Percentiles rank a stretch among this genome's conserved stretches.
phyloP scores from a whole-genome alignment of 2,329 filamentous ascomycete species.

The Penicillium sp. region DNA sequence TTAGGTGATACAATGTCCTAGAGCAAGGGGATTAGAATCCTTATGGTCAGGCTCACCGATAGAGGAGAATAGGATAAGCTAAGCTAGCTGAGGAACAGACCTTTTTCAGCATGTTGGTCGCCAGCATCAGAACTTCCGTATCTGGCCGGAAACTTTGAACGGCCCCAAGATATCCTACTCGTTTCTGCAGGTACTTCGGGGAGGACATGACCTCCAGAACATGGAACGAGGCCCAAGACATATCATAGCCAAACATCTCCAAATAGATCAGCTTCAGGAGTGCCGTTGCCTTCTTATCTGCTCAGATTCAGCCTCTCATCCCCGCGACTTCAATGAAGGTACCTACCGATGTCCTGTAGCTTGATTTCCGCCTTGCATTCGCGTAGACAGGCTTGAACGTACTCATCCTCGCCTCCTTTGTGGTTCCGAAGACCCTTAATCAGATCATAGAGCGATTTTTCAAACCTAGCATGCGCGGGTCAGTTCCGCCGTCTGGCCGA shows the following conservation, averaged over 20 bases:
- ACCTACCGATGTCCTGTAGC: conserved; percentile 85
- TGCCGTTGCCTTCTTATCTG: conserved; percentile 93
- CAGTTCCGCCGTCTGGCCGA: neutral
- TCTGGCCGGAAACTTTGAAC: conserved; percentile 95
- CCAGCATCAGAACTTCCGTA: conserved; percentile 96
- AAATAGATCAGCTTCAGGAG: conserved; percentile 95
- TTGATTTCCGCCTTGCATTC: conserved; percentile 94
- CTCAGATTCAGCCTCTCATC: conserved; percentile 8
- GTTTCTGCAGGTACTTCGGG: conserved; percentile 89
- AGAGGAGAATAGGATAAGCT: neutral
- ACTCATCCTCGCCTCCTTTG: conserved; percentile 92
- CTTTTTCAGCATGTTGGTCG: conserved; percentile 96
- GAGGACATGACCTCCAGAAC: conserved; percentile 99
- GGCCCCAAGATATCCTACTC: conserved; percentile 90
- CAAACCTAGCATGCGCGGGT: conserved; percentile 69
- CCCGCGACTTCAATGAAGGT: neutral
- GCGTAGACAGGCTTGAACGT: conserved; percentile 88
- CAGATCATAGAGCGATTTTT: conserved; percentile 98
- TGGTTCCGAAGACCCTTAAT: conserved; percentile 93
- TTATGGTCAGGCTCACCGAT: neutral
- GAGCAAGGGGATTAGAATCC: neutral
- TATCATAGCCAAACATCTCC: conserved; percentile 98
- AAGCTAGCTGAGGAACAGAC: conserved; percentile 37
- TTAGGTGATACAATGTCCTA: conserved; percentile 63
- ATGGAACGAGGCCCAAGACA: conserved; percentile 99